phyloP scores from a whole-genome alignment of 768 basidiomycete species.

The Rhodosporidiobolus odoratus region DNA sequence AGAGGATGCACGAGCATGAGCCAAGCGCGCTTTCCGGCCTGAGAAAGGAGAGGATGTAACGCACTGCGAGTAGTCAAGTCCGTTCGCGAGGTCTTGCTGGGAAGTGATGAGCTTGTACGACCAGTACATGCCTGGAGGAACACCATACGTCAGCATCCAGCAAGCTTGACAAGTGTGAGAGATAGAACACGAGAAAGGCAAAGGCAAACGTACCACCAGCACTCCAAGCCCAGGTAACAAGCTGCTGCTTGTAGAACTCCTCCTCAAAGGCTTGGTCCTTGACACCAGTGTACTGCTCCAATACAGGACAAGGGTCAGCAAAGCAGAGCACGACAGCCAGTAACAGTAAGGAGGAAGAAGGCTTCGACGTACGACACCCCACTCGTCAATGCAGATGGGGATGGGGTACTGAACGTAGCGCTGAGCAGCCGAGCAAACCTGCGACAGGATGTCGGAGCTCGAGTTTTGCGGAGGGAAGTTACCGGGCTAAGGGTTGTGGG shows the following conservation, averaged over 20 bases:
- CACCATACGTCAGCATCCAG: too few species aligned
- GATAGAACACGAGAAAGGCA: background rate
- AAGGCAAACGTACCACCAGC: slow-evolving; percentile 8
- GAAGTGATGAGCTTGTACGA: slow-evolving; percentile 3
- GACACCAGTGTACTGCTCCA: slow-evolving; percentile 34
- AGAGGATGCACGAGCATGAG: background rate
- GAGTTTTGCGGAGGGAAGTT: slow-evolving; percentile 39
- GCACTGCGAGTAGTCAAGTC: slow-evolving; percentile 36
- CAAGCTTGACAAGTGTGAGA: too few species aligned
- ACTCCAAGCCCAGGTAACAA: slow-evolving; percentile 40
- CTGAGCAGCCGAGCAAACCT: slow-evolving; percentile 39
- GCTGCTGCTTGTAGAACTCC: slow-evolving; percentile 40
- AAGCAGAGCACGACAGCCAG: background rate
- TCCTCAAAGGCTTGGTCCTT: slow-evolving; percentile 38
- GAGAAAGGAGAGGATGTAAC: background rate
- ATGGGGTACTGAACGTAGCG: slow-evolving; percentile 37
- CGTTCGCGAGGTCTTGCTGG: slow-evolving; percentile 14
- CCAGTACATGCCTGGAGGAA: slow-evolving; percentile 16
- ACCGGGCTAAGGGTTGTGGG: slow-evolving; percentile 20
- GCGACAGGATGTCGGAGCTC: slow-evolving; percentile 28
- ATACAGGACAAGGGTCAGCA: background rate
- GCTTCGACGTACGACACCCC: slow-evolving; percentile 6
- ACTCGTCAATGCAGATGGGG: slow-evolving; percentile 41
- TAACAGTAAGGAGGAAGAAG: background rate
- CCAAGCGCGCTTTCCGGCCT: too few species aligned